A percentile compares a stretch with the other conserved stretches of the same genome.
Evolutionary conservation across 495 filamentous ascomycete species (phyloP).

Genomic region (Podospora pseudocomata): DNA sequence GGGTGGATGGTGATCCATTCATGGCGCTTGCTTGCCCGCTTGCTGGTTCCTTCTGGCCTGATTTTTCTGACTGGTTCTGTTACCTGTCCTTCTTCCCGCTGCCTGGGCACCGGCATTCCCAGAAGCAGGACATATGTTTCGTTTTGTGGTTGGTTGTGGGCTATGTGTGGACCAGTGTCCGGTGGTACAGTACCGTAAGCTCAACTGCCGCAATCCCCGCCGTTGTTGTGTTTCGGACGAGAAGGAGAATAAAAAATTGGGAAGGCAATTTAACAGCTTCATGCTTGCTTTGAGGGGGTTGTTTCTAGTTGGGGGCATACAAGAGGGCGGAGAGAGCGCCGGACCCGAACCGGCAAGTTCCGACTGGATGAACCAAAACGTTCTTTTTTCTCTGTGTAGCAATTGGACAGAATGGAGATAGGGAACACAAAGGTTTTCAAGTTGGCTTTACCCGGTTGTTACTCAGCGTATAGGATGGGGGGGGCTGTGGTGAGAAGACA

Average conservation of each 20-base stretch:
- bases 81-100: neutral
- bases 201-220: neutral
- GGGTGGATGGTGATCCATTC: neutral
- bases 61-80: neutral
- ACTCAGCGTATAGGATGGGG: neutral
- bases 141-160: neutral
- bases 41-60: neutral
- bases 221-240: neutral
- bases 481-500: constrained; percentile 2
- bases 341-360: neutral
- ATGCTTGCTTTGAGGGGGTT: neutral
- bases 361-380: neutral
- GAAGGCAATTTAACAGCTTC: neutral
- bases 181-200: neutral
- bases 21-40: neutral
- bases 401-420: neutral
- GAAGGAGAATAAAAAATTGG: neutral
- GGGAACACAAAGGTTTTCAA: neutral
- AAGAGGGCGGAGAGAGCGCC: neutral
- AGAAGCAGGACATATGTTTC: neutral
- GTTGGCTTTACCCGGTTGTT: neutral
- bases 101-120: constrained; percentile 2
- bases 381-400: neutral
- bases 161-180: neutral
- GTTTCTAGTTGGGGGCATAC: neutral